phyloP scores from a whole-genome alignment of 2,329 filamentous ascomycete genomes.

The Gyromitra esculenta region DNA sequence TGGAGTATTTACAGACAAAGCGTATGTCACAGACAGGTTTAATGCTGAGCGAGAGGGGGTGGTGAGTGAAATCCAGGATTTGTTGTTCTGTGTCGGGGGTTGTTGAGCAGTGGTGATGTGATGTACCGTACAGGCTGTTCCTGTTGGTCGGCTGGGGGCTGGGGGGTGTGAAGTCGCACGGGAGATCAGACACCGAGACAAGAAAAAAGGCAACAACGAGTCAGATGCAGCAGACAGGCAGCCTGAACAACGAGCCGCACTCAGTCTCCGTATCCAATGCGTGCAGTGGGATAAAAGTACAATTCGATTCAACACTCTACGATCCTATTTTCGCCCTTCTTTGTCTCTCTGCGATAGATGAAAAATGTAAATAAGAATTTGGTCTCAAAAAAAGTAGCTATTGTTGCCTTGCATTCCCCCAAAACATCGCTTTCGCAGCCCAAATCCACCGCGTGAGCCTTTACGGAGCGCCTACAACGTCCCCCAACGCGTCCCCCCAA shows the following conservation, averaged over 20 bases:
- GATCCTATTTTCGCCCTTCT: not conserved
- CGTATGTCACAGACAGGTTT: slow-evolving; percentile 5
- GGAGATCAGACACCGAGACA: slow-evolving; percentile 37
- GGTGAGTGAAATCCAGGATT: slow-evolving; percentile 10
- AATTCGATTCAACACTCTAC: not conserved
- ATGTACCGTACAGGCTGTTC: slow-evolving; percentile 33
- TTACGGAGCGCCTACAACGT: slow-evolving; percentile 3
- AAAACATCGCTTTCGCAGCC: not conserved
- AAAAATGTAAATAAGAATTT: slow-evolving; percentile 2
- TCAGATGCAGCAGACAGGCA: not conserved
- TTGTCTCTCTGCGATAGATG: not conserved
- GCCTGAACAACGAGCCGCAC: slow-evolving; percentile 15
- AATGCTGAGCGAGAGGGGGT: slow-evolving; percentile 14
- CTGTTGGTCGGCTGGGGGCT: slow-evolving; percentile 42
- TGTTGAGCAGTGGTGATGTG: slow-evolving; percentile 36
- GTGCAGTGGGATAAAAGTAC: not conserved
- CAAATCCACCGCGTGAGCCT: slow-evolving; percentile 10
- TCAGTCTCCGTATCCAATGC: slow-evolving; percentile 12
- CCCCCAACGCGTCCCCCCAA: slow-evolving; percentile 27
- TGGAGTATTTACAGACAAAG: slow-evolving; percentile 33
- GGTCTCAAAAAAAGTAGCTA: not conserved
- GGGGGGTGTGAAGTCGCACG: slow-evolving; percentile 17
- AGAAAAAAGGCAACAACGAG: slow-evolving; percentile 14
- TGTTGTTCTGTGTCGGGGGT: slow-evolving; percentile 29
- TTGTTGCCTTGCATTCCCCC: slow-evolving; percentile 1